These are phyloP conservation scores for Stachybotrys elegans DNA, from an alignment of 2,329 filamentous ascomycete species.

Conservation along the genomic window DNA sequence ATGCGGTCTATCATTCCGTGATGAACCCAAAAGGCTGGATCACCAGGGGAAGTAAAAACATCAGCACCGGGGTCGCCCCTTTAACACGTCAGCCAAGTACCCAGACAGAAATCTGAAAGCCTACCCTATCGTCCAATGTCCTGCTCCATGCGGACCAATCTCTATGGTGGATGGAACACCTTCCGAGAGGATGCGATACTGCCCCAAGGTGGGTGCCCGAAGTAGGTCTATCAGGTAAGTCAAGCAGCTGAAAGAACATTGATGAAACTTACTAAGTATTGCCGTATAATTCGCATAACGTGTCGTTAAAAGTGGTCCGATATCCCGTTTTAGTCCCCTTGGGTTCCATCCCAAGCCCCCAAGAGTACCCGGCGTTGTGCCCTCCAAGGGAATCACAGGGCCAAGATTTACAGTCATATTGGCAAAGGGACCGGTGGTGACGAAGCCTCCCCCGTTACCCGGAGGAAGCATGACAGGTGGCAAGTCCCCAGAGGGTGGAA, in stretches of 20 bases:
- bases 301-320: conserved; percentile 21
- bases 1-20: conserved; percentile 22
- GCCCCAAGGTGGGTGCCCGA: conserved; percentile 19
- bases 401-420: conserved; percentile 30
- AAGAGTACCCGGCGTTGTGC: conserved; percentile 12
- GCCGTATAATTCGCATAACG: conserved; percentile 24
- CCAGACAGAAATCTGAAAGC: neutral
- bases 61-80: conserved; percentile 28
- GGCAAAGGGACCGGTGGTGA: conserved; percentile 39
- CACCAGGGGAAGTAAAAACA: conserved; percentile 21
- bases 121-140: conserved; percentile 23
- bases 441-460: conserved; percentile 47
- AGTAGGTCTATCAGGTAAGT: conserved; percentile 27
- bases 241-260: too few species aligned
- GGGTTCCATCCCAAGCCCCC: conserved; percentile 29
- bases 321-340: conserved; percentile 25
- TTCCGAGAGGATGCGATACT: conserved; percentile 30
- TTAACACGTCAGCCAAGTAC: neutral
- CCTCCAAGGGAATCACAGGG: conserved; percentile 18
- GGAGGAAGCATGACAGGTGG: conserved; percentile 13
- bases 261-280: conserved; percentile 8
- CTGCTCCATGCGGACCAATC: conserved; percentile 25
- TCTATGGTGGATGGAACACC: conserved; percentile 21
- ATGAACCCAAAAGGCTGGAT: conserved; percentile 22
- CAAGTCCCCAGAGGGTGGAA: too few species aligned